Conservation (phyloP, 2,329 filamentous ascomycete species). For the Rosellinia necatrix region DNA sequence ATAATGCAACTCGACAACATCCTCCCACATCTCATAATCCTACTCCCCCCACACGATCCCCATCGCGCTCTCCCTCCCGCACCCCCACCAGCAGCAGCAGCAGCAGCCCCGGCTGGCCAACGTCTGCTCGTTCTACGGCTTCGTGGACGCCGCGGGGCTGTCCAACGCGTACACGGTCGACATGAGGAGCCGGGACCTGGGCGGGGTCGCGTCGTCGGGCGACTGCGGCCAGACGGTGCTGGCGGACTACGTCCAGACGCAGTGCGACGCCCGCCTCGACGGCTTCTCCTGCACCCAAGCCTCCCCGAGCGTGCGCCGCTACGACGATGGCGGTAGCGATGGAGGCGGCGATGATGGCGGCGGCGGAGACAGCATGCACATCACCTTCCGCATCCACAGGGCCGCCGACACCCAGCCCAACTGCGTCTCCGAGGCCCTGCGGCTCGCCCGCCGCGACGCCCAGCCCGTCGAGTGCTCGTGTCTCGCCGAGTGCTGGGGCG, state of each 20-base stretch:
- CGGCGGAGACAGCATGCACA: slow-evolving; percentile 19
- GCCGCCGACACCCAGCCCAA: slow-evolving; percentile 14
- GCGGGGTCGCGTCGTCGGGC: slow-evolving; percentile 13
- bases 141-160: background rate
- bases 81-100: no score
- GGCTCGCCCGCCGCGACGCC: background rate
- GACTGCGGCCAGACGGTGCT: slow-evolving; percentile 10
- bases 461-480: slow-evolving; percentile 22
- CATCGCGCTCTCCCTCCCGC: background rate
- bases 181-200: slow-evolving; percentile 25
- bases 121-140: slow-evolving; percentile 25
- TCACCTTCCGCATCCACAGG: slow-evolving; percentile 23
- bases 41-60: background rate
- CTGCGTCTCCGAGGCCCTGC: slow-evolving; percentile 22
- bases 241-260: background rate
- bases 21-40: no score
- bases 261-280: slow-evolving; percentile 14
- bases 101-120: no score
- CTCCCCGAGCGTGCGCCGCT: slow-evolving; percentile 12
- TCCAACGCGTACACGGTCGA: slow-evolving; percentile 26
- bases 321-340: no score
- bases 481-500: slow-evolving; percentile 26
- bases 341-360: no score
- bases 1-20: no score
- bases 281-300: slow-evolving; percentile 13